These are phyloP conservation scores for Fusarium drepaniforme DNA, from an alignment of 2,329 filamentous ascomycete species.

Conservation along the genomic window DNA sequence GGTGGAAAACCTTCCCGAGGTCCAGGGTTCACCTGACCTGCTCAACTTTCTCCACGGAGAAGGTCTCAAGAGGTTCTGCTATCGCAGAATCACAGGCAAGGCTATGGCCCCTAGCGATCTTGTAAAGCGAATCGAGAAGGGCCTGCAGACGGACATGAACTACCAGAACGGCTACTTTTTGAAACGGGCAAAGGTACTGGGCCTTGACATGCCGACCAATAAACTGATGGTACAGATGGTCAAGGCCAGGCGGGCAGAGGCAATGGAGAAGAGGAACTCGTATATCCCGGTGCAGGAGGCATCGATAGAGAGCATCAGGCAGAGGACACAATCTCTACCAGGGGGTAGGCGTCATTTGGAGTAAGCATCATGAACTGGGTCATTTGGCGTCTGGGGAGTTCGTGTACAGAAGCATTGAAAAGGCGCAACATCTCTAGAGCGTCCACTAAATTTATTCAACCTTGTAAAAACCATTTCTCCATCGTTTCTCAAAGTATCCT, in stretches of 20 bases:
- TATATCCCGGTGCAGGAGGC: slow-evolving; percentile 52
- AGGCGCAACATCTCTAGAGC: neutral
- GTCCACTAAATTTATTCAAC: neutral
- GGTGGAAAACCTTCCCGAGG: slow-evolving; percentile 80
- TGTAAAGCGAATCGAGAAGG: slow-evolving; percentile 72
- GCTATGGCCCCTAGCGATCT: slow-evolving; percentile 72
- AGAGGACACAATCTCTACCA: neutral
- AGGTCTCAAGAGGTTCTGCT: slow-evolving; percentile 70
- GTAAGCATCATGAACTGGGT: neutral
- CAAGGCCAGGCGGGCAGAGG: slow-evolving; percentile 70
- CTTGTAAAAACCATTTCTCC: neutral
- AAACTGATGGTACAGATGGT: slow-evolving; percentile 80
- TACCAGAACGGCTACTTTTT: slow-evolving; percentile 93
- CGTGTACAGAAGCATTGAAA: neutral
- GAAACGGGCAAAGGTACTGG: slow-evolving; percentile 76
- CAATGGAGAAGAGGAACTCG: slow-evolving; percentile 47
- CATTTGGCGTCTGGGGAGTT: slow-evolving; percentile 16
- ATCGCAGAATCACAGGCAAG: slow-evolving; percentile 51
- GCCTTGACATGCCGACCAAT: slow-evolving; percentile 79
- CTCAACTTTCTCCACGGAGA: slow-evolving; percentile 67
- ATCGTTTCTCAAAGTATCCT: neutral
- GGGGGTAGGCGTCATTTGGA: neutral
- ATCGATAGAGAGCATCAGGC: slow-evolving; percentile 43
- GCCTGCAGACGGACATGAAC: slow-evolving; percentile 79
- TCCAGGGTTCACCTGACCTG: slow-evolving; percentile 71